Evolutionary conservation across 2,329 filamentous ascomycete species (phyloP), one percentile per base, ranked within the genome.

Genomic region (Rachicladosporium sp.): DNA sequence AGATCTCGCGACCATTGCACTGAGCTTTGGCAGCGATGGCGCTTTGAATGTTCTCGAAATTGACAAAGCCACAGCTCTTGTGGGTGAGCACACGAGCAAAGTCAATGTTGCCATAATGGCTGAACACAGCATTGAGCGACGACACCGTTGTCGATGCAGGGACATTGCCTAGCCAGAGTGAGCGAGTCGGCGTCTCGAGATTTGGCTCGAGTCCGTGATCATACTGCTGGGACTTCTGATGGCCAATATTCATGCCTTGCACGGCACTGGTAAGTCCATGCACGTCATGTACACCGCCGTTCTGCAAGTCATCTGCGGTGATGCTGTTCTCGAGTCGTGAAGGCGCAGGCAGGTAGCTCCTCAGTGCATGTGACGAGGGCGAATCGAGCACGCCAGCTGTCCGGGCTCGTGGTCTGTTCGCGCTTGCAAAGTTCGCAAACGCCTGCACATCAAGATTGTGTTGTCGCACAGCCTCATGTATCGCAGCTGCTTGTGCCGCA

Each of bases 21-120:
- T 80, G 74, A 10, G 78, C 78, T 60, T 89, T 93, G 10, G 91
- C 91, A 44, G 85, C 79, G 31, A 95, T 80, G 41, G 91, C 91
- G 57, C 86, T 93, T 48, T 96, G 88, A 23, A 91, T 66, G 43
- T 77, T 80, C 62, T 96, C 87, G 55, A 94, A 98, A 62, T 98
- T 98, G 57, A 98, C 89, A 52, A 98, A 98, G 3, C 89, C 91
- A 58, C 91, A 98, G 63, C 94, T 96, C 71, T 98, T 98, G 69
- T 98, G 87, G 1, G 91, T 96, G 45, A 98, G 70, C 4, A 98
- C 91, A 47, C 91, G 76, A 21, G 86, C 89, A 3, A 89, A 95
- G 49, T 91, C 73, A 46, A 98, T 94, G 3, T 82, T 74, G 7
- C 91, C 91, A 50, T 91, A 93, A n/a, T 80, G 74, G 60, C 85